Evolutionary conservation across 2,329 filamentous ascomycete genomes (phyloP).

Genomic region (Fusarium dimerum): DNA sequence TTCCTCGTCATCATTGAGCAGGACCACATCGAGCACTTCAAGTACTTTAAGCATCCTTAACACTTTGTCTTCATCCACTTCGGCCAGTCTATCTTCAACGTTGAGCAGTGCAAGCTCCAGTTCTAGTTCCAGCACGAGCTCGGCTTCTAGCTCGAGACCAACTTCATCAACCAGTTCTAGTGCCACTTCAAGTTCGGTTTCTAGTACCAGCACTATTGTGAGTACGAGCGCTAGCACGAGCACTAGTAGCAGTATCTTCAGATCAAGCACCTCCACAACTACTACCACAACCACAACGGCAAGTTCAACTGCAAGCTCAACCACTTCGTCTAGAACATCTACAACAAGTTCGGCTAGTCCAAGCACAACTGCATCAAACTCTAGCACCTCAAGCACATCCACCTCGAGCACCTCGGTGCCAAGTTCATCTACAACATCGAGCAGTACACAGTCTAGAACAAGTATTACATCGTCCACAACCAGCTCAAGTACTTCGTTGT

Average conservation of each 20-base stretch:
- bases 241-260: neutral
- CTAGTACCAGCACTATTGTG: neutral
- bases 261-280: neutral
- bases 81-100: neutral
- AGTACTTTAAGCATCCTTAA: neutral
- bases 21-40: rapidly evolving
- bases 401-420: neutral
- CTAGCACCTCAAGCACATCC: neutral
- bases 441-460: neutral
- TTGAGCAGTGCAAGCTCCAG: neutral
- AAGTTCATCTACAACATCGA: no score
- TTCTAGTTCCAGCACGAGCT: neutral
- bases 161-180: neutral
- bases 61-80: neutral
- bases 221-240: neutral
- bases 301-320: neutral
- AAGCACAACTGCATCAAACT: neutral
- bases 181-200: neutral
- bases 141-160: neutral
- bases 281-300: neutral
- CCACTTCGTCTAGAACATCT: neutral
- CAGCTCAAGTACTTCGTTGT: neutral
- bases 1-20: rapidly evolving
- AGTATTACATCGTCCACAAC: neutral
- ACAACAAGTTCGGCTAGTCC: neutral